Conservation (phyloP, 78 protist genomes). For the Dictyostelium firmibasis region DNA sequence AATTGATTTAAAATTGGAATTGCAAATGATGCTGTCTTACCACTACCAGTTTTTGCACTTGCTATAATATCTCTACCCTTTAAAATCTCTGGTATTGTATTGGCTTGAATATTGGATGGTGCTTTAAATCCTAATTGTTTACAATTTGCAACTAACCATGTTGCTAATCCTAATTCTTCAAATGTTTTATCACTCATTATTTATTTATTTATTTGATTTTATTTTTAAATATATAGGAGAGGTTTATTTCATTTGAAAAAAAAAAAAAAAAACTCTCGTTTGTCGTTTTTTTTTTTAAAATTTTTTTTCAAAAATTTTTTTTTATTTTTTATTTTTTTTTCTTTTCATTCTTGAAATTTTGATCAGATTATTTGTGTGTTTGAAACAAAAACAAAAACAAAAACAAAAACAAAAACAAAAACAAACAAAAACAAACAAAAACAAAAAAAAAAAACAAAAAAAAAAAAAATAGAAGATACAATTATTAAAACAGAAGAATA, state of each 20-base stretch:
- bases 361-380: constrained; percentile 8
- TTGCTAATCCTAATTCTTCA: constrained; percentile 44
- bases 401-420: not conserved
- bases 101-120: constrained; percentile 78
- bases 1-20: constrained; percentile 95
- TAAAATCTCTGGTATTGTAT: constrained; percentile 46
- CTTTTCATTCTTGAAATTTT: not conserved
- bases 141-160: constrained; percentile 51
- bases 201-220: too few relatives aligned
- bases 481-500: too few relatives aligned
- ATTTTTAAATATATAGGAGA: not conserved
- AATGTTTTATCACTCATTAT: constrained; percentile 10
- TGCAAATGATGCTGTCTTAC: constrained; percentile 99
- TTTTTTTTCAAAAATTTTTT: not conserved
- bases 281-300: not conserved
- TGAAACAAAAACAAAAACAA: not conserved
- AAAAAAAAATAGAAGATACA: not conserved
- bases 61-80: constrained; percentile 83
- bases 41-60: constrained; percentile 93
- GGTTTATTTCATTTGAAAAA: not conserved
- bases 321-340: not conserved
- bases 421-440: not conserved
- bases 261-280: not conserved
- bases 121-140: constrained; percentile 59
- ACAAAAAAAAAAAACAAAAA: not conserved